Conservation (phyloP, 768 basidiomycete species). For the Postia placenta region DNA sequence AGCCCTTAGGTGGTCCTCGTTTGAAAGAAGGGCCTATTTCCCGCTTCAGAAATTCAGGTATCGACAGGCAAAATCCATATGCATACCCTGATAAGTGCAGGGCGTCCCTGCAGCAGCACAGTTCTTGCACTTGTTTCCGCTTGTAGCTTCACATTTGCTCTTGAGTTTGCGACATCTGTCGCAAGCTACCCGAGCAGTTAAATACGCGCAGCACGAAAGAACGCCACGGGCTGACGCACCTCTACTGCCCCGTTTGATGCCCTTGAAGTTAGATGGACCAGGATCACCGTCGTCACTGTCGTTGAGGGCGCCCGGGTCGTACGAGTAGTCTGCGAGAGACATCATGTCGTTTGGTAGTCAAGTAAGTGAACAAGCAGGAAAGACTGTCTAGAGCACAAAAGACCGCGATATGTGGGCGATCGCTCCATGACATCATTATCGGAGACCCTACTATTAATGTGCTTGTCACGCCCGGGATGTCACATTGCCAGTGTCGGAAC, state of each 20-base stretch:
- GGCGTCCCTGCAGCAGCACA: slow-evolving; percentile 41
- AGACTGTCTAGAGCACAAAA: neutral
- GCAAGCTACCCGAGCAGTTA: too few species aligned
- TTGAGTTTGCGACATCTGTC: slow-evolving; percentile 87
- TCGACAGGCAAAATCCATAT: neutral
- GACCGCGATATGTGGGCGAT: neutral
- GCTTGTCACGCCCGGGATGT: neutral
- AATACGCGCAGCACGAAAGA: neutral
- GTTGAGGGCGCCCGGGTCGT: slow-evolving; percentile 3
- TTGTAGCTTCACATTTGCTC: slow-evolving; percentile 71
- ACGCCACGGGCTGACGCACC: slow-evolving; percentile 8
- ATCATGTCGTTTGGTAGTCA: slow-evolving; percentile 1
- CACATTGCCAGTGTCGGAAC: neutral
- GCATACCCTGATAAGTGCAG: slow-evolving; percentile 3
- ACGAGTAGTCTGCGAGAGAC: slow-evolving; percentile 2
- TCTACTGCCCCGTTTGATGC: slow-evolving; percentile 18
- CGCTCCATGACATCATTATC: neutral
- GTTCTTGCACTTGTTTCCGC: slow-evolving; percentile 62
- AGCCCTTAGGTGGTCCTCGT: slow-evolving; percentile 84
- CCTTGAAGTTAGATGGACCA: slow-evolving; percentile 12
- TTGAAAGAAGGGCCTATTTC: slow-evolving; percentile 67
- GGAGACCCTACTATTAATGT: too few species aligned
- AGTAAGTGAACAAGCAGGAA: neutral
- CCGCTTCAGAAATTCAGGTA: too few species aligned
- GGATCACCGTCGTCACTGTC: slow-evolving; percentile 17